Evolutionary conservation across 2,329 filamentous ascomycete genomes (phyloP), one percentile per base, ranked within the genome.

Genomic region (Penicillium brasilianum): DNA sequence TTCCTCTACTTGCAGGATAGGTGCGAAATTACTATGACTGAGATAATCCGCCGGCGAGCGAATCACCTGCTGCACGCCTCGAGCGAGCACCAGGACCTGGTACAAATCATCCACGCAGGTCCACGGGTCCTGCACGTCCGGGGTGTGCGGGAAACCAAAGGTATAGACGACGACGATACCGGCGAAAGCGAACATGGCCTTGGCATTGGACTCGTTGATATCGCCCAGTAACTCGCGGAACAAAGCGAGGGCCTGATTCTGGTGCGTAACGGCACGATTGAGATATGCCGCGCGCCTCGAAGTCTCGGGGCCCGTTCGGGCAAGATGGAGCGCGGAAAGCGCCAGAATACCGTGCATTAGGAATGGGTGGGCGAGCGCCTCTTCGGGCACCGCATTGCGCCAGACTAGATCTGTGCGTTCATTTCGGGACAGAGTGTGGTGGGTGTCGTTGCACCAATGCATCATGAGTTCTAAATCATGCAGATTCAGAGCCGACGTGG

Each of bases 401-500:
- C 75, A 77, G 59, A 77, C 72, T 11, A 63, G 61, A 51, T 78
- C 74, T 1, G 72, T 76, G 14, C 48, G 60, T 18, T 71, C 68
- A 50, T 67, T 67, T 11, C 74, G 74, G 2, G 71, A 69, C 10
- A 76, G 55, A 1, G 65, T 64, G 37, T 57, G 58, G 51, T 77
- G 75, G 4, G 77, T 79, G 11, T 72, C 61, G 57, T 74, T 76
- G 55, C 72, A 75, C 75, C 75, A 76, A 18, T 76, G 74, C 66
- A 76, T 72, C 64, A 78, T 79, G 28, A 80, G 74, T 65, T 80
- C 82, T 51, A 78, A 69, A 60, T 83, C 78, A 46, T 78, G 72
- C 22, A 83, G 65, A 58, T 82, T 81, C 9, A 82, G 68, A 36
- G 78, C 74, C 14, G 75, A 66, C 10, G 55, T 43, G 4, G 67